Evolutionary conservation across 2,329 filamentous ascomycete genomes (phyloP).

Genomic region (Cytospora chrysosperma): DNA sequence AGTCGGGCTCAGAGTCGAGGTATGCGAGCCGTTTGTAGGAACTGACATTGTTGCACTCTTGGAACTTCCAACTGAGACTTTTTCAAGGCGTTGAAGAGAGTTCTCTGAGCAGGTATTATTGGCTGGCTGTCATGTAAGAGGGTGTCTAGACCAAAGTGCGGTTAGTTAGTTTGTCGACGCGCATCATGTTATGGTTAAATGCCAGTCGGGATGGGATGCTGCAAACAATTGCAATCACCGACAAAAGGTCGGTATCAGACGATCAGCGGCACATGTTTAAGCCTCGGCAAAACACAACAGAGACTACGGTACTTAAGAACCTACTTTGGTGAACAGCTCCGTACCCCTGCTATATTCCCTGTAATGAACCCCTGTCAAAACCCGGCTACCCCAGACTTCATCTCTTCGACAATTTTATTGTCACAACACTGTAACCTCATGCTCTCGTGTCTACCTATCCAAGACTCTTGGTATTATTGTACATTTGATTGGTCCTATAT

Average conservation of each 20-base stretch:
- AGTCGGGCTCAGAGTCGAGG: slow-evolving; percentile 47
- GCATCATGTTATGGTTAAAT: neutral
- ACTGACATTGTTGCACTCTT: slow-evolving; percentile 11
- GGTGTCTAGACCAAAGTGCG: neutral
- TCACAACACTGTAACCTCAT: neutral
- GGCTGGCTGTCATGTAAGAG: neutral
- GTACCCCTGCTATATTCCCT: neutral
- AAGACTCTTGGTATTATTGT: too few relatives aligned
- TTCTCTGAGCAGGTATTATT: neutral
- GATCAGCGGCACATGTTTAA: neutral
- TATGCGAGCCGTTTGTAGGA: slow-evolving; percentile 39
- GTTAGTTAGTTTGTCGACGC: neutral
- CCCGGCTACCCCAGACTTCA: slow-evolving; percentile 18
- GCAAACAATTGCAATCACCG: neutral
- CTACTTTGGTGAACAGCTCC: too few relatives aligned
- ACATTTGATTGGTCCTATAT: too few relatives aligned
- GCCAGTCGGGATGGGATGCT: neutral
- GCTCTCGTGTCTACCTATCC: neutral
- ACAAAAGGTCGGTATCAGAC: neutral
- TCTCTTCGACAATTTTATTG: neutral
- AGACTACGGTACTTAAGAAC: neutral
- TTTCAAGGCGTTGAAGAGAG: neutral
- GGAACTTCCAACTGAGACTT: neutral
- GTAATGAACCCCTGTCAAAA: neutral
- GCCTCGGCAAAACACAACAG: neutral